These are phyloP conservation scores for Phytopythium boreale DNA, from an alignment of 352 stramenopile species.

Conservation along the genomic window DNA sequence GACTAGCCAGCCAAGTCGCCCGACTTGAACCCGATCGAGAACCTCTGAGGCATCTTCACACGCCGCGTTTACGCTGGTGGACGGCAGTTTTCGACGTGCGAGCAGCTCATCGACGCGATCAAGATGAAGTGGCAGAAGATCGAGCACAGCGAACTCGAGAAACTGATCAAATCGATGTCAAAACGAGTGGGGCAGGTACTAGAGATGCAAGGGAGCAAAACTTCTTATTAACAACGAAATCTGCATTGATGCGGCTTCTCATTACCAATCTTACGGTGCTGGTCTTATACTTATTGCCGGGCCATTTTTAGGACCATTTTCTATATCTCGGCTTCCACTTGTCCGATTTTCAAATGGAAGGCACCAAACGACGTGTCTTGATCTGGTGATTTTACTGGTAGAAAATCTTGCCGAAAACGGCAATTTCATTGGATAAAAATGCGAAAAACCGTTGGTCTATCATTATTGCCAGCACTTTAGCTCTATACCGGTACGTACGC, in stretches of 20 bases:
- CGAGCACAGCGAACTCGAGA: neutral
- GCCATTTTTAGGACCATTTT: neutral
- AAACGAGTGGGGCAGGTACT: conserved; percentile 7
- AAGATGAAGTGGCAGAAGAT: conserved; percentile 8
- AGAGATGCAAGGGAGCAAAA: neutral
- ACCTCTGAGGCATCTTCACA: conserved; percentile 12
- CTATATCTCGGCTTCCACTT: neutral
- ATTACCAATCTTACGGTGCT: neutral
- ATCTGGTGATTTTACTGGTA: no score
- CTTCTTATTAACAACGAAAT: neutral
- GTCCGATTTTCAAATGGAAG: neutral
- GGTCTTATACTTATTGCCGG: conserved; percentile 4
- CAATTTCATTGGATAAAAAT: no score
- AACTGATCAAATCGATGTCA: conserved; percentile 12
- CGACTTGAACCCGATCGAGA: conserved; percentile 21
- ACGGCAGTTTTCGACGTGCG: conserved; percentile 8
- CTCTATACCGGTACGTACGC: no score
- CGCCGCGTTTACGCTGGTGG: conserved; percentile 14
- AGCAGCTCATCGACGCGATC: conserved; percentile 8
- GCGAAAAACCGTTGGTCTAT: no score
- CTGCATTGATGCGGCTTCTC: neutral
- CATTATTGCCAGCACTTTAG: neutral
- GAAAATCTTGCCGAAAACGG: no score
- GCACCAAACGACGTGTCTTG: no score
- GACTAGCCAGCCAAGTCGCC: conserved; percentile 14